Conservation (phyloP, 192 early-diverging fungal genomes). For the Pilobolus umbonatus region DNA sequence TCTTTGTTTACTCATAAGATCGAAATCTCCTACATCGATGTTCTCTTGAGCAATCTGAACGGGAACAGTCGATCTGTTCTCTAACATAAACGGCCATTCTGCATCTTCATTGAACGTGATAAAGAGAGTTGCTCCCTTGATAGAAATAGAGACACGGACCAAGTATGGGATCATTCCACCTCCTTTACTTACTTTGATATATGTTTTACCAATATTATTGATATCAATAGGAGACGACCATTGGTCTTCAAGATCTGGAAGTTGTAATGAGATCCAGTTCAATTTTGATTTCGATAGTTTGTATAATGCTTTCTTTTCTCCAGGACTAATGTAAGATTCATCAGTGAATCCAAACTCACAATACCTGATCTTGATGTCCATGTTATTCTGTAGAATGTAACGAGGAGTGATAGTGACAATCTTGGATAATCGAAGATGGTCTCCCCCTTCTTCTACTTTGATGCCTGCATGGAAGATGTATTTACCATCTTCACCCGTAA, state of each 20-base stretch:
- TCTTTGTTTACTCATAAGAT: constrained; percentile 15
- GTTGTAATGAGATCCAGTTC: constrained; percentile 23
- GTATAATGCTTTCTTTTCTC: constrained; percentile 13
- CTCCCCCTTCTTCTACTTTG: constrained; percentile 67
- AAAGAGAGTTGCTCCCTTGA: constrained; percentile 77
- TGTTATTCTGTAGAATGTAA: constrained; percentile 71
- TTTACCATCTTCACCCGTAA: constrained; percentile 34
- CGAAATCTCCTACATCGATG: constrained; percentile 9
- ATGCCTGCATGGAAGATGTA: constrained; percentile 56
- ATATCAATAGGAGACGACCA: constrained; percentile 67
- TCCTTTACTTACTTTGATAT: constrained; percentile 59
- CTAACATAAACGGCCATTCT: constrained; percentile 75
- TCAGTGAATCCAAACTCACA: constrained; percentile 44
- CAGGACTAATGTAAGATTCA: background rate
- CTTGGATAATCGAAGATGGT: constrained; percentile 61
- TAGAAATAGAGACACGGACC: constrained; percentile 55
- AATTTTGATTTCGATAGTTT: constrained; percentile 8
- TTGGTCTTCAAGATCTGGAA: background rate
- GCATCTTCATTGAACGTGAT: constrained; percentile 56
- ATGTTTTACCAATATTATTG: constrained; percentile 64
- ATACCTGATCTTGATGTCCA: constrained; percentile 53
- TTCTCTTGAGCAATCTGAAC: constrained; percentile 23
- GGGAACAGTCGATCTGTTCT: constrained; percentile 28
- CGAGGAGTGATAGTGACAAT: constrained; percentile 76
- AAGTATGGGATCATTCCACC: constrained; percentile 45